These are phyloP conservation scores for Sphagnum fallax DNA, from an alignment of 228 moss, liverwort and hornwort species.

Conservation along the genomic window DNA sequence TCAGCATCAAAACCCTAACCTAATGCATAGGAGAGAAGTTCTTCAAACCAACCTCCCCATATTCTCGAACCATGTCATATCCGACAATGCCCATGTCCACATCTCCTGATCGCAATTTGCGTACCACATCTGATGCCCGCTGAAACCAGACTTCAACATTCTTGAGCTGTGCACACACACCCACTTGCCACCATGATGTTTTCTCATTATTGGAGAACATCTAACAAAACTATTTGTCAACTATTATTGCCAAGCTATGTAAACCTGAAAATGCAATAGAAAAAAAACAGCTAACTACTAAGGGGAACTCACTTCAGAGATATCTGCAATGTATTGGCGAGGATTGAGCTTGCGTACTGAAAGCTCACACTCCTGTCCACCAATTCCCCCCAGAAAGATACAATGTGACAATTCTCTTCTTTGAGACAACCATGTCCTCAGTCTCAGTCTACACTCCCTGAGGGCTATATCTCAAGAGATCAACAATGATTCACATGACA, in stretches of 20 bases:
- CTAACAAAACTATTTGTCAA: too few species aligned
- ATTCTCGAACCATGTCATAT: constrained; percentile 94
- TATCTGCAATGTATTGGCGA: constrained; percentile 96
- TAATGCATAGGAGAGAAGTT: too few species aligned
- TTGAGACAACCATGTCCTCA: background rate
- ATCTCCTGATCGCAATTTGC: constrained; percentile 86
- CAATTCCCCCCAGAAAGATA: background rate
- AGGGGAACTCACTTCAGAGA: constrained; percentile 63
- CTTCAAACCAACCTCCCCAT: constrained; percentile 55
- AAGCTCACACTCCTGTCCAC: constrained; percentile 73
- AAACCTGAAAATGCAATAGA: background rate
- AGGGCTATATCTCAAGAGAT: too few species aligned
- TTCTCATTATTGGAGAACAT: background rate
- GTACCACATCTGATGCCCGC: constrained; percentile 91
- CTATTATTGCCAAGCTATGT: background rate
- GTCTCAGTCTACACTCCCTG: background rate
- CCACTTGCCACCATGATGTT: background rate
- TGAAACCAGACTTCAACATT: constrained; percentile 99
- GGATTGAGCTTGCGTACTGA: constrained; percentile 96
- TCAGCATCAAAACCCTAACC: too few species aligned
- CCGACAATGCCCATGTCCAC: constrained; percentile 97
- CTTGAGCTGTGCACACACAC: constrained; percentile 51
- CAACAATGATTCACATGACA: too few species aligned
- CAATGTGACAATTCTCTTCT: too few species aligned
- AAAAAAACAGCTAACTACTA: background rate